Conservation (phyloP, 768 basidiomycete species). For the Suillus spraguei region DNA sequence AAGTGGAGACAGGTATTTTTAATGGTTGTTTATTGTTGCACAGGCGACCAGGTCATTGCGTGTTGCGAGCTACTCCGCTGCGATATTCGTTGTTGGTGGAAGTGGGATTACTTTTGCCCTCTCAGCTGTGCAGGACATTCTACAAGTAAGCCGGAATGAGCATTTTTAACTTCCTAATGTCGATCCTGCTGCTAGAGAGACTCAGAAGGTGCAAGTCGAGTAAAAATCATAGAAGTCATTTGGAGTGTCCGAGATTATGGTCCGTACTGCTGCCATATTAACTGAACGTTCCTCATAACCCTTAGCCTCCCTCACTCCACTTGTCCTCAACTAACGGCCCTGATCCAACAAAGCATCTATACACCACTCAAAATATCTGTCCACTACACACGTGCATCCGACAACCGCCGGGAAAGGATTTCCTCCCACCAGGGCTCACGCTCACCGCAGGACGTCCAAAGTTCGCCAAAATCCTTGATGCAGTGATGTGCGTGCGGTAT, state of each 20-base stretch:
- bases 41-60: slow-evolving; percentile 59
- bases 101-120: slow-evolving; percentile 77
- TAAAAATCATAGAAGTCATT: slow-evolving; percentile 63
- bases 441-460: slow-evolving; percentile 57
- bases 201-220: slow-evolving; percentile 48
- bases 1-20: slow-evolving; percentile 16
- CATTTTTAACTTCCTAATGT: background rate
- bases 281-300: slow-evolving; percentile 8
- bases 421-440: slow-evolving; percentile 41
- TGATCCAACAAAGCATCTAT: slow-evolving; percentile 44
- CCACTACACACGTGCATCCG: slow-evolving; percentile 54
- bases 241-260: slow-evolving; percentile 64
- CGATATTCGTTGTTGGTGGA: slow-evolving; percentile 72
- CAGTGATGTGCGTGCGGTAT: slow-evolving; percentile 17
- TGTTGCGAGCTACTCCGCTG: slow-evolving; percentile 64
- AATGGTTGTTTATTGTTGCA: slow-evolving; percentile 12
- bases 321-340: slow-evolving; percentile 47
- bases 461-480: slow-evolving; percentile 29
- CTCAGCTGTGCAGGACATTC: slow-evolving; percentile 63
- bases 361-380: slow-evolving; percentile 52
- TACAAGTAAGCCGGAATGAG: slow-evolving; percentile 31
- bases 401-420: slow-evolving; percentile 16
- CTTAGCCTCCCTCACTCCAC: slow-evolving; percentile 45
- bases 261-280: slow-evolving; percentile 27
- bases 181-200: slow-evolving; percentile 38